Base-by-base conservation (phyloP, 345 rosid species). In the Ceriops tagal region DNA sequence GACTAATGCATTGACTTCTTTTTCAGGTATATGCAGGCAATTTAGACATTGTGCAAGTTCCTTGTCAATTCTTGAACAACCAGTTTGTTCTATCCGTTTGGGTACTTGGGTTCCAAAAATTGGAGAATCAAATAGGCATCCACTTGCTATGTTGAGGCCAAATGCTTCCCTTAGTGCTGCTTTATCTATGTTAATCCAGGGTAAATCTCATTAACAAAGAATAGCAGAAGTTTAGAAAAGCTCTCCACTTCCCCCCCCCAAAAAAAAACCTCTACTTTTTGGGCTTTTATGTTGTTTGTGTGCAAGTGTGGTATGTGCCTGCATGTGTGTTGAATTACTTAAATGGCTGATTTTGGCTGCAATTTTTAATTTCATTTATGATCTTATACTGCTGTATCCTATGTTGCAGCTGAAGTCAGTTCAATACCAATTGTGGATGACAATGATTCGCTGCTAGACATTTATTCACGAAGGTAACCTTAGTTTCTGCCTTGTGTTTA, bases 51-150 rank as follows among this genome's bases (percentile, higher is more conserved):
- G 89, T 76, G 83, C 97, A 61, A 80, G 91, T 83, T 85, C 93
- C 19, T 77, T 95, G 82, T 98, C 99, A 18, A 75, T 95, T 79
- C 96, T 95, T 77, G 92, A 92, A 79, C 96, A 83, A 53, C 92
- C 97, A 39, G 76, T 95, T 68, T 84, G 82, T 84, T 82, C 93
- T 73, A 77, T 95, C 72, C 92, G 80, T 61, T 76, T 92, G 70
- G 98, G 99, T 55, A 89, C 98, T 37, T 89, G 98, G 97, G 96
- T 95, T 80, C 98, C 93, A 13, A 83, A 81, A 79, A 86, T 95
- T 58, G 96, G 96, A 59, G 97, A 92, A 73, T 71, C 92, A 71
- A 87, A 80, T 74, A 70, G 85, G 60, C 78, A 78, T n/a, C 84
- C 88, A 15, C 77, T 89, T 62, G 88, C 91, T 31, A 84, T 83